Base-by-base conservation (phyloP, 768 basidiomycete species). In the Pleurotus pulmonarius region DNA sequence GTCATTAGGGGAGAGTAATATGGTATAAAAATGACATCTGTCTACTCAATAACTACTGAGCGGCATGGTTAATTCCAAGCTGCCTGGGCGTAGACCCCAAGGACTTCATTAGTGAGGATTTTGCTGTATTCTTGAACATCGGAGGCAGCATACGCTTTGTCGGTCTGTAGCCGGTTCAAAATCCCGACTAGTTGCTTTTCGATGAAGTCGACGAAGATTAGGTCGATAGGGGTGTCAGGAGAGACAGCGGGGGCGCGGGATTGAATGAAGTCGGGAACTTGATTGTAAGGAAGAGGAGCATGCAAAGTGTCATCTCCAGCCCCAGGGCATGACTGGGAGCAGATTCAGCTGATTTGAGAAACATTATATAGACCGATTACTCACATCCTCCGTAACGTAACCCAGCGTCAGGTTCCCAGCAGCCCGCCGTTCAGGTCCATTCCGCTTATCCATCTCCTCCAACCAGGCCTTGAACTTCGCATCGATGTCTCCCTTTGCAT, bases 161-260 rank as follows among this genome's bases (percentile, higher is more conserved):
- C 64, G 4, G 43, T 76, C 69, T 87, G 83, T 18, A 85, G 62
- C 2, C 51, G 34, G 61, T 92, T 92, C 51, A 91, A 64, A 26
- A 82, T 78, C 3, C 59, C 41, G 56, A 89, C 59, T 25, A 88
- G 64, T 58, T 80, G 70, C 8, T 62, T 56, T 63, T 77, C 71
- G 64, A 90, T 83, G 67, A 90, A 92, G 67, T 86, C 74, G 45
- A 86, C 75, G 66, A 91, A 92, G 29, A 92, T 84, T 18, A 93
- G 77, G 61, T 93, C 90, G 58, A 92, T 75, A 0, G 71, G 72
- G 0, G 82, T 74, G 48, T 76, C 72, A 55, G 72, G 72, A 0
- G 80, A 58, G 15, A 83, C 75, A 20, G 72, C 64, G 3, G 87
- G 86, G 3, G 80, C 65, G 25, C 74, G 67, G 0, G 85, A 86